Evolutionary conservation across 1,284 basidiomycete genomes (phyloP), one percentile per base, ranked within the genome.

Genomic region (Boletus mariae): DNA sequence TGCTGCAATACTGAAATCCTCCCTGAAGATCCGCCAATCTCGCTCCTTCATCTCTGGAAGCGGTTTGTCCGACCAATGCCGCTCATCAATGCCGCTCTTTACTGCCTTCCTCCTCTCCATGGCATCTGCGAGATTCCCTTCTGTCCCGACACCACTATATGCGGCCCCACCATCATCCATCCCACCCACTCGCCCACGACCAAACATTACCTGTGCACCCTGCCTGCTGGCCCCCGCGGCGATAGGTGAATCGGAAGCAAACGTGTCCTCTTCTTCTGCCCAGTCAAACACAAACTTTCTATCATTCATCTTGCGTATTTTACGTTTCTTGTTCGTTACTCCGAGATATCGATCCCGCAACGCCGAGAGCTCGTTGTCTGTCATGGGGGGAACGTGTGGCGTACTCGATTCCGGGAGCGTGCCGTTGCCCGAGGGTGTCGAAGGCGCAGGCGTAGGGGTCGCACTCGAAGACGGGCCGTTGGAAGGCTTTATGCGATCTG

Each of bases 271-370:
- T 66, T 88, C 87, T 47, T 87, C 86, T 64, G 94, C 94, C 95
- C 96, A 98, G 68, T 98, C 96, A 66, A 99, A 99, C n/a, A 95
- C 88, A 68, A 98, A 94, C 71, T 96, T 96, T 70, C 94, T 89
- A 68, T 95, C 93, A 62, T 89, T 91, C 80, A 91, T 91, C 73
- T 94, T 96, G 52, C 93, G 85, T 61, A 94, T 87, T 72, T 92
- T 92, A 42, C 91, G 87, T 74, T 95, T 95, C 80, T 94, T 94
- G 72, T 87, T 89, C 71, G 90, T 89, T 17, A 90, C 89, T 8
- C 94, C 94, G 23, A 98, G 84, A 69, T 98, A 97, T 31, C 94
- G 83, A 26, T 91, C 90, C 11, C 91, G 85, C 60, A 94, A 87
- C 0, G 87, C 86, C 0, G 76, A 76, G 12, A 94, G 76, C 64